Evolutionary conservation across 139 green algal species (phyloP).

Genomic region (Asterochloris sp.): DNA sequence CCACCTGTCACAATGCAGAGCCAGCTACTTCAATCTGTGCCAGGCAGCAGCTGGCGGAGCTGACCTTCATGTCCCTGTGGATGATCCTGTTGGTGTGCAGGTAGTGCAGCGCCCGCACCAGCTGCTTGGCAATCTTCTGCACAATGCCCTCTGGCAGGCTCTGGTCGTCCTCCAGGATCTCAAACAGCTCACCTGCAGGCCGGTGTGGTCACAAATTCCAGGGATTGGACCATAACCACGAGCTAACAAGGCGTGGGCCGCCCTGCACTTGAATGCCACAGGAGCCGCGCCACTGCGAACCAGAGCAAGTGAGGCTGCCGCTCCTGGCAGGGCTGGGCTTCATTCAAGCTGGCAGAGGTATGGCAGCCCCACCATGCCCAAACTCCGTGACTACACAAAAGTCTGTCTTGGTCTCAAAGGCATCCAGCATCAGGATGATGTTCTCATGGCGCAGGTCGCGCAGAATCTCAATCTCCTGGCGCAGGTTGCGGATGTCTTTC

Average conservation of each 20-base stretch:
- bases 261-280: too few relatives aligned
- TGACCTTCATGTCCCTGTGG: conserved; percentile 84
- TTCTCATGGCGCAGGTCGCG: conserved; percentile 84
- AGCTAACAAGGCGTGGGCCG: too few relatives aligned
- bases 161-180: conserved; percentile 95
- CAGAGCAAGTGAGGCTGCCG: background rate
- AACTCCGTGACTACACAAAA: conserved; percentile 98
- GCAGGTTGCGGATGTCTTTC: conserved; percentile 88
- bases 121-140: conserved; percentile 81
- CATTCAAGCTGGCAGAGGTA: background rate
- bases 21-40: too few relatives aligned
- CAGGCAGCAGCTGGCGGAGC: background rate
- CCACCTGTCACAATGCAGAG: too few relatives aligned
- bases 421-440: conserved; percentile 95
- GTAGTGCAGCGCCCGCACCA: conserved; percentile 93
- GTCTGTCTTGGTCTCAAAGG: conserved; percentile 94
- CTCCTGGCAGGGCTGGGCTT: background rate
- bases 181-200: conserved; percentile 89
- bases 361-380: conserved; percentile 61
- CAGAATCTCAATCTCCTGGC: conserved; percentile 96
- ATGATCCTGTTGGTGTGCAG: conserved; percentile 93
- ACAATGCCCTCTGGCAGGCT: conserved; percentile 82
- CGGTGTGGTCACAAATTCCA: background rate
- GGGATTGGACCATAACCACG: background rate
- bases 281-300: background rate